Evolutionary conservation across 1,139 yeast species (phyloP).

Genomic region (Meyerozyma guilliermondii): DNA sequence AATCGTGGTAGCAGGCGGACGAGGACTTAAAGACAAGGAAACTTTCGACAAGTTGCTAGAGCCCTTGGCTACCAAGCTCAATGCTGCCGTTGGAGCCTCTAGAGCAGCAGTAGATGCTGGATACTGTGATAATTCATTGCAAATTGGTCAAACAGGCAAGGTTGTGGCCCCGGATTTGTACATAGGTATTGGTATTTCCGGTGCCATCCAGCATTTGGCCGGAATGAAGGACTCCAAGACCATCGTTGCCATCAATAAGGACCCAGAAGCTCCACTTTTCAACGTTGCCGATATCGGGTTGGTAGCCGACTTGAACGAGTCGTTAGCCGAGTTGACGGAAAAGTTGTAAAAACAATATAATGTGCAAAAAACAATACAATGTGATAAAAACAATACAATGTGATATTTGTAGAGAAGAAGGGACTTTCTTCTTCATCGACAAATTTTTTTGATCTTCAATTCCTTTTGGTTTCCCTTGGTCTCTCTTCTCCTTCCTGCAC

Average conservation of each 20-base stretch:
- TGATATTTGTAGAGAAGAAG: too few relatives aligned
- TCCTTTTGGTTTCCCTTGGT: background rate
- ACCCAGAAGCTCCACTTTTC: constrained; percentile 90
- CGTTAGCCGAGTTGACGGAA: constrained; percentile 80
- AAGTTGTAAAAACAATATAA: constrained; percentile 40
- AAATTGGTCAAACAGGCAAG: constrained; percentile 97
- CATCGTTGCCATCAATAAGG: constrained; percentile 92
- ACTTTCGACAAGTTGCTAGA: constrained; percentile 71
- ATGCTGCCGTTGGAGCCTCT: constrained; percentile 96
- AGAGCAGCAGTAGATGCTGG: constrained; percentile 98
- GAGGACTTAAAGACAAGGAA: constrained; percentile 88
- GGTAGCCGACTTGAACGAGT: constrained; percentile 82
- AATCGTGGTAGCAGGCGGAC: constrained; percentile 84
- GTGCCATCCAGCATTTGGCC: constrained; percentile 97
- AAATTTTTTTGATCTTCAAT: too few relatives aligned
- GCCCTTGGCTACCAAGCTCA: constrained; percentile 80
- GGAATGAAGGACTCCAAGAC: constrained; percentile 97
- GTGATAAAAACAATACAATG: constrained; percentile 25
- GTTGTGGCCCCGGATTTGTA: constrained; percentile 95
- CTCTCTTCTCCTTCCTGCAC: background rate
- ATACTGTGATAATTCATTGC: constrained; percentile 93
- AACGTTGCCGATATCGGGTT: constrained; percentile 86
- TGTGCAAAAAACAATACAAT: too few relatives aligned
- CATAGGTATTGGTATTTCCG: constrained; percentile 89
- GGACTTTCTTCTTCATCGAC: too few relatives aligned